These are phyloP conservation scores for Endogone sp. DNA, from an alignment of 192 early-diverging fungal genomes.

Conservation along the genomic window DNA sequence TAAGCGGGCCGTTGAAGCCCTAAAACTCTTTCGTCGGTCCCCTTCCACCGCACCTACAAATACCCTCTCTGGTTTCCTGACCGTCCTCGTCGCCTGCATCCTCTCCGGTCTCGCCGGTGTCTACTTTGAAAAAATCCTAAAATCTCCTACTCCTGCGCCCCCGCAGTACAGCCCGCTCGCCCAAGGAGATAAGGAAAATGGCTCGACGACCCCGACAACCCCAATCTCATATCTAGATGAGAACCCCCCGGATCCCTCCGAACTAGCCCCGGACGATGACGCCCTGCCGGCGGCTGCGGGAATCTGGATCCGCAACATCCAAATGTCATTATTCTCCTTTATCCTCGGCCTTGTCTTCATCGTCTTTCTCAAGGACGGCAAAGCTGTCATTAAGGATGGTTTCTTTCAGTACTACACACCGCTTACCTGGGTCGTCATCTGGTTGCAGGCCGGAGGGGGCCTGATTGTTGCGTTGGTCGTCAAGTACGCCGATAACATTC, in stretches of 20 bases:
- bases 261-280: constrained; percentile 3
- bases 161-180: constrained; percentile 16
- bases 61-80: constrained; percentile 38
- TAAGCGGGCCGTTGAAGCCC: constrained; percentile 30
- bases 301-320: constrained; percentile 91
- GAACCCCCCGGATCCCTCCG: neutral
- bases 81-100: constrained; percentile 81
- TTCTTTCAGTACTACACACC: constrained; percentile 90
- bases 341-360: constrained; percentile 78
- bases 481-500: constrained; percentile 97
- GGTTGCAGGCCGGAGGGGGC: constrained; percentile 87
- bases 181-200: constrained; percentile 8
- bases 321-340: constrained; percentile 83
- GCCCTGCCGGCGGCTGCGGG: constrained; percentile 10
- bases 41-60: constrained; percentile 13
- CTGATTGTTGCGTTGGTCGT: constrained; percentile 95
- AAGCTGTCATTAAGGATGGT: constrained; percentile 59
- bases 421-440: constrained; percentile 80
- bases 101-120: constrained; percentile 95
- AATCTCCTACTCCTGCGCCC: constrained; percentile 28
- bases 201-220: neutral
- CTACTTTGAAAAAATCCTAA: constrained; percentile 98
- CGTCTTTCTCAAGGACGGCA: constrained; percentile 74
- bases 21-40: neutral
- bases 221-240: neutral